Percentiles rank a stretch among this genome's conserved stretches.
phyloP scores from a whole-genome alignment of 108 stramenopile genomes.

The Conticribra guillardii region DNA sequence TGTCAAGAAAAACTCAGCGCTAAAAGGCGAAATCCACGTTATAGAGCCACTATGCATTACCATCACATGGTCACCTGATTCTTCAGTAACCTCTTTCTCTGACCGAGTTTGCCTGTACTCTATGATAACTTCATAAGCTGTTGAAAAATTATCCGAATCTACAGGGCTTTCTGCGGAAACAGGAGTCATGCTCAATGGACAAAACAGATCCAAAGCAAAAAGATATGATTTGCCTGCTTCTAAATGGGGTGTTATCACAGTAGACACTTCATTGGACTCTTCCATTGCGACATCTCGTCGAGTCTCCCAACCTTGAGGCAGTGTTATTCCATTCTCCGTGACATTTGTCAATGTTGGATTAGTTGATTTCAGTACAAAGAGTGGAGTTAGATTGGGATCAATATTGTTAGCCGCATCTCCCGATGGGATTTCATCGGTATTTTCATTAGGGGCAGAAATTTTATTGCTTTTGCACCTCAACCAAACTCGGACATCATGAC shows the following conservation, averaged over 20 bases:
- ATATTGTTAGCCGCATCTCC: constrained; percentile 8
- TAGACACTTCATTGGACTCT: constrained; percentile 26
- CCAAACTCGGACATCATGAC: constrained; percentile 60
- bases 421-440: background rate
- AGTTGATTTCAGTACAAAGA: constrained; percentile 43
- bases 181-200: constrained; percentile 45
- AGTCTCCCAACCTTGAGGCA: constrained; percentile 74
- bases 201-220: constrained; percentile 69
- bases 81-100: constrained; percentile 11
- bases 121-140: constrained; percentile 27
- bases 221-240: constrained; percentile 50
- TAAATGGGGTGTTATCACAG: constrained; percentile 32
- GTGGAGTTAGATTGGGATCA: constrained; percentile 14
- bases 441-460: background rate
- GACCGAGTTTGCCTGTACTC: constrained; percentile 37
- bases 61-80: constrained; percentile 54
- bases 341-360: constrained; percentile 28
- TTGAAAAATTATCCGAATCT: constrained; percentile 9
- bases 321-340: constrained; percentile 48
- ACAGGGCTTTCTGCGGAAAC: constrained; percentile 12
- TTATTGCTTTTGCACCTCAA: constrained; percentile 27
- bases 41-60: constrained; percentile 56
- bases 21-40: constrained; percentile 68
- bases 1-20: constrained; percentile 48
- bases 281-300: constrained; percentile 31